Evolutionary conservation across 1,284 basidiomycete genomes (phyloP).

Genomic region (Ustilago hordei): DNA sequence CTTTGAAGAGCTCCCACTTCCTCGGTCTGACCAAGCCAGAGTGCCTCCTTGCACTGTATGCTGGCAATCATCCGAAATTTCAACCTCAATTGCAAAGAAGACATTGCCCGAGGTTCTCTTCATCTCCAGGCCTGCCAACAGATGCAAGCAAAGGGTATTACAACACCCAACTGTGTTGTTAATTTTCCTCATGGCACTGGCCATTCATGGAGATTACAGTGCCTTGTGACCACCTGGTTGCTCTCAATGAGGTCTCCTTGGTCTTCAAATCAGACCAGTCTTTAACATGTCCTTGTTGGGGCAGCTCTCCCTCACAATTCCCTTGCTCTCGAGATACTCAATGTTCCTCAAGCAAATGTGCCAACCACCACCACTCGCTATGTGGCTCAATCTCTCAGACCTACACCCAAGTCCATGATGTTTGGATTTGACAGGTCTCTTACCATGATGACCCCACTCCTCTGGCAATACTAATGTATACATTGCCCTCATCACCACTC

Average conservation of each 20-base stretch:
- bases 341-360: too few species aligned
- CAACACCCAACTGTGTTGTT: not conserved
- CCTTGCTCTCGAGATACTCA: too few species aligned
- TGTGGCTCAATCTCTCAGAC: too few species aligned
- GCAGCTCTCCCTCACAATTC: not conserved
- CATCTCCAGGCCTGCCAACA: not conserved
- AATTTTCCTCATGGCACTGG: not conserved
- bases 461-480: accelerated
- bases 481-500: too few species aligned
- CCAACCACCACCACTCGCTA: too few species aligned
- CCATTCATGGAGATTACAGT: not conserved
- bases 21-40: not conserved
- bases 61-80: not conserved
- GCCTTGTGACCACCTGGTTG: too few species aligned
- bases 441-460: too few species aligned
- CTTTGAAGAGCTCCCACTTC: constrained; percentile 3
- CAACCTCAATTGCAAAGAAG: not conserved
- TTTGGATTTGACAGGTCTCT: too few species aligned
- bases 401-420: too few species aligned
- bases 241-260: not conserved
- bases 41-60: not conserved
- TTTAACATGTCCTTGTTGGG: not conserved
- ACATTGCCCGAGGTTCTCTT: not conserved
- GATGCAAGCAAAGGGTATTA: not conserved
- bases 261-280: not conserved